A percentile compares a stretch with the other conserved stretches of the same genome.
These are phyloP conservation scores for Drechslera avenae DNA, from an alignment of 2,329 filamentous ascomycete species.

Conservation along the genomic window DNA sequence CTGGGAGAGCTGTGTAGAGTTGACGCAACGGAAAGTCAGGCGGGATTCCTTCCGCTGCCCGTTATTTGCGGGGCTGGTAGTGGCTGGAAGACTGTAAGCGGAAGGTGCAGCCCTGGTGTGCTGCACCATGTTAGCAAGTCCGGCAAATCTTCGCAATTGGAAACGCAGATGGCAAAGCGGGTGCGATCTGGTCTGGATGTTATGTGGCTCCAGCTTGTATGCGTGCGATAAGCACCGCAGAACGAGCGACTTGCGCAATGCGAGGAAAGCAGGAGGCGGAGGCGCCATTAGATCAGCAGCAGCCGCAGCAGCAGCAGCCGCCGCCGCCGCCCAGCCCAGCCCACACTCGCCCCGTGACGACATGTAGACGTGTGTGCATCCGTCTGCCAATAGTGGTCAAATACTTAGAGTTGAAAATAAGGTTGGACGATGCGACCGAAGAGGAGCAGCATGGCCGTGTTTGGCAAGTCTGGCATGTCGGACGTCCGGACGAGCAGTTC, in stretches of 20 bases:
- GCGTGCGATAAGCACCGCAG: neutral
- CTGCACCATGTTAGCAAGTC: slow-evolving; percentile 5
- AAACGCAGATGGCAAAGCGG: neutral
- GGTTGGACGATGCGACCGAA: slow-evolving; percentile 3
- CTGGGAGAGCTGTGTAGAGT: slow-evolving; percentile 4
- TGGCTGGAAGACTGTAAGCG: slow-evolving; percentile 13
- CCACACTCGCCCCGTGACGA: no score
- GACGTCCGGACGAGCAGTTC: slow-evolving; percentile 1
- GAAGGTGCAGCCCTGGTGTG: slow-evolving; percentile 11
- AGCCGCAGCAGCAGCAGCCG: no score
- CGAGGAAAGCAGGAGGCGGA: neutral
- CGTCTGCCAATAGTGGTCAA: neutral
- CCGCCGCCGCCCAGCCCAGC: no score
- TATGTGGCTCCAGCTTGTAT: no score
- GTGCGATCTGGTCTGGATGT: neutral
- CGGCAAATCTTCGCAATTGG: slow-evolving; percentile 1
- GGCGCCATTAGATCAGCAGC: neutral
- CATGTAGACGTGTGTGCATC: no score
- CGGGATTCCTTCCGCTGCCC: slow-evolving; percentile 17
- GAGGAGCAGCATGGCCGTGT: neutral
- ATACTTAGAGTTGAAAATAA: slow-evolving; percentile 5
- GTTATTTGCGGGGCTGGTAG: slow-evolving; percentile 19
- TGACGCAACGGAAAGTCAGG: slow-evolving; percentile 13
- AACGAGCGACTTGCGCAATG: neutral
- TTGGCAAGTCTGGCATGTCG: neutral